Evolutionary conservation across 257 asterid genomes (phyloP).

Genomic region (Ocimum tenuiflorum): DNA sequence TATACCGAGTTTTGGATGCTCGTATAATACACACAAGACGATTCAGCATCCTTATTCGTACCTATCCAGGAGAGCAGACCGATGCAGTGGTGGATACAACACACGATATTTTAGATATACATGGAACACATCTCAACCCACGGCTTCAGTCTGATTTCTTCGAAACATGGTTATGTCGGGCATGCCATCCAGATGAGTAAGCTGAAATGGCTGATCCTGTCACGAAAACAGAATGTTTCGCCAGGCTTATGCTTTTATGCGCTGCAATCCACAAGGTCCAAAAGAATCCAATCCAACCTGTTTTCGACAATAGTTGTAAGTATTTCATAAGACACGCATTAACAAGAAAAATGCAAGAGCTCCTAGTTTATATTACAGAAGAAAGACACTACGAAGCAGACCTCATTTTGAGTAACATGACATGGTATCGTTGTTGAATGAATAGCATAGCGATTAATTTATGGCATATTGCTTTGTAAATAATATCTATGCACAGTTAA

Average conservation of each 20-base stretch:
- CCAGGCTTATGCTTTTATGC: conserved; percentile 48
- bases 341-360: too few relatives aligned
- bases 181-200: conserved; percentile 40
- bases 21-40: neutral
- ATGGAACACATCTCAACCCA: neutral
- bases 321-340: too few relatives aligned
- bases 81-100: neutral
- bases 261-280: conserved; percentile 57
- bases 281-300: conserved; percentile 93
- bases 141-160: conserved; percentile 24
- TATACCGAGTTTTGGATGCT: neutral
- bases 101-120: neutral
- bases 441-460: too few relatives aligned
- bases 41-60: conserved; percentile 13
- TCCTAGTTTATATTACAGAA: neutral
- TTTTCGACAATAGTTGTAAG: neutral
- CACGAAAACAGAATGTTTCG: conserved; percentile 43
- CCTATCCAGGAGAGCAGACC: neutral
- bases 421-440: neutral
- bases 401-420: neutral
- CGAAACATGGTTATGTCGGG: conserved; percentile 7
- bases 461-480: neutral
- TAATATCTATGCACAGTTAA: neutral
- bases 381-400: neutral
- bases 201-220: conserved; percentile 66